Percentiles rank a stretch among this genome's conserved stretches.
These are phyloP conservation scores for Yamadazyma spencermartinsiae DNA, from an alignment of 1,139 yeast genomes.

Conservation along the genomic window DNA sequence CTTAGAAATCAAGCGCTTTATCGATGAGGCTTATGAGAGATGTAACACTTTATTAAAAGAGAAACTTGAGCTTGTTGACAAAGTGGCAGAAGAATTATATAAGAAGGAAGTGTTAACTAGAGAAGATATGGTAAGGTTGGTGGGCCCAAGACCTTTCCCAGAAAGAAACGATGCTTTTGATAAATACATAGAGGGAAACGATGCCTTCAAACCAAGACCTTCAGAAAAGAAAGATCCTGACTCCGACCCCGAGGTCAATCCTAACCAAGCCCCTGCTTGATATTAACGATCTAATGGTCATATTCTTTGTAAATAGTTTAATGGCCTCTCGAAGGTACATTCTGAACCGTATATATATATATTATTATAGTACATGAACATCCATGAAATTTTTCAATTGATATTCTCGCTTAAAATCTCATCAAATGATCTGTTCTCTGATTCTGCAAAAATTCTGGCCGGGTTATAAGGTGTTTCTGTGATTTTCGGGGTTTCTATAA, in stretches of 20 bases:
- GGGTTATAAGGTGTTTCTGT: background rate
- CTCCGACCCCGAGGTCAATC: constrained; percentile 4
- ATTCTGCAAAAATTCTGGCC: background rate
- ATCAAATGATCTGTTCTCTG: background rate
- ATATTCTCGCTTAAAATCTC: background rate
- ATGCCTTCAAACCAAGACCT: constrained; percentile 34
- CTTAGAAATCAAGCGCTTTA: constrained; percentile 61
- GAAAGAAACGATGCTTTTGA: constrained; percentile 81
- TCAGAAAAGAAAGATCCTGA: constrained; percentile 8
- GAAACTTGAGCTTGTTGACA: constrained; percentile 61
- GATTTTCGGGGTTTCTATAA: background rate
- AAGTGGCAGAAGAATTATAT: constrained; percentile 67
- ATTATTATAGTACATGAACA: background rate
- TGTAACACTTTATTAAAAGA: constrained; percentile 58
- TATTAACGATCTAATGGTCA: background rate
- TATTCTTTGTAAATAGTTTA: constrained; percentile 5
- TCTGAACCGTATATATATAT: constrained; percentile 1
- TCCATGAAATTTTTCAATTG: background rate
- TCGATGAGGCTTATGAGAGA: constrained; percentile 50
- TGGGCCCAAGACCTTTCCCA: constrained; percentile 77
- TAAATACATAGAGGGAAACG: constrained; percentile 60
- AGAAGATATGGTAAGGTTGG: constrained; percentile 73
- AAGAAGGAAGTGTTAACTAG: constrained; percentile 74
- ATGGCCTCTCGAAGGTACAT: background rate
- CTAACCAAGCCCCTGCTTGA: constrained; percentile 2